These are phyloP conservation scores for Epichloe festucae DNA, from an alignment of 2,329 filamentous ascomycete genomes.

Conservation along the genomic window DNA sequence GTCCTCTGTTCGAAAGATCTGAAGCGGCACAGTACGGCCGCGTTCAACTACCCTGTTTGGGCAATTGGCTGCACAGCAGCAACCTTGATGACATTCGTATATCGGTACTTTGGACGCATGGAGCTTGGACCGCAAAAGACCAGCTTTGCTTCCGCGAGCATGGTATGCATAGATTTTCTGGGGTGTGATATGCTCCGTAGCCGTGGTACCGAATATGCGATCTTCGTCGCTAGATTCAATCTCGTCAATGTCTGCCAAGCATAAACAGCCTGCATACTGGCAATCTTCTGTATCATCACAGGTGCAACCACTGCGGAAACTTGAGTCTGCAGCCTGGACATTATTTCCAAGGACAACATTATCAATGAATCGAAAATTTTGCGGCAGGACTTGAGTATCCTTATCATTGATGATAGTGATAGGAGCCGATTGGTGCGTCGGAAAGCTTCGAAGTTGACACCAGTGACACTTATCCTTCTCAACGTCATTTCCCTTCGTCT, in stretches of 20 bases:
- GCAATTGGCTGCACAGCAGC: conserved; percentile 50
- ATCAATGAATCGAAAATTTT: conserved; percentile 57
- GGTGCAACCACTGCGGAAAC: conserved; percentile 55
- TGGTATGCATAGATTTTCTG: conserved; percentile 50
- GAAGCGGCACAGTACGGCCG: conserved; percentile 55
- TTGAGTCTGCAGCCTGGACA: conserved; percentile 45
- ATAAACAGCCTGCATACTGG: conserved; percentile 54
- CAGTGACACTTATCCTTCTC: conserved; percentile 41
- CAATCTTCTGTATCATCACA: conserved; percentile 52
- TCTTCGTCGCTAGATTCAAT: conserved; percentile 10
- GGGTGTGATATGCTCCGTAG: conserved; percentile 15
- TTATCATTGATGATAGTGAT: conserved; percentile 53
- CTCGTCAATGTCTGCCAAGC: conserved; percentile 48
- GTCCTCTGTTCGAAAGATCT: conserved; percentile 61
- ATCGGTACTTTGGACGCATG: conserved; percentile 48
- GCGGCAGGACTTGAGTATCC: conserved; percentile 42
- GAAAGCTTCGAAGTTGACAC: conserved; percentile 46
- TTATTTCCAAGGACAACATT: conserved; percentile 44
- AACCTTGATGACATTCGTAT: conserved; percentile 68
- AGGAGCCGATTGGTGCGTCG: conserved; percentile 33
- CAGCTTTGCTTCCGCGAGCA: conserved; percentile 36
- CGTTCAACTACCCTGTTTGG: conserved; percentile 67
- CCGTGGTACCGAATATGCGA: conserved; percentile 2
- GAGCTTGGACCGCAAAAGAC: conserved; percentile 37
- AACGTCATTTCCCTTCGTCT: conserved; percentile 19